Conservation (phyloP, 2,329 filamentous ascomycete genomes). For the Cladosporium sp. region DNA sequence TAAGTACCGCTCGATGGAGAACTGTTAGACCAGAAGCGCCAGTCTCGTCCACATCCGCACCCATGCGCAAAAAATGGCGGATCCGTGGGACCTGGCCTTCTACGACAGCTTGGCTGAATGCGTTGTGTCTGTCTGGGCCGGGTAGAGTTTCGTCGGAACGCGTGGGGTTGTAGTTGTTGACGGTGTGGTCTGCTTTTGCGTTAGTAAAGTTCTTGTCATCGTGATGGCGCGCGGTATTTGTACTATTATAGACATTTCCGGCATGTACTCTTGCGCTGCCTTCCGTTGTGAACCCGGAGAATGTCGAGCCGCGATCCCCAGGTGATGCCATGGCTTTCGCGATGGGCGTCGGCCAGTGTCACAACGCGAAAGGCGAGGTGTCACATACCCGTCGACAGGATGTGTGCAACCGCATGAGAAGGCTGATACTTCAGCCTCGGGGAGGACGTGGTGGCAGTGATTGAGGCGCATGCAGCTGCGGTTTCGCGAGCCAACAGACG, state of each 20-base stretch:
- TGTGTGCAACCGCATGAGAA: not conserved
- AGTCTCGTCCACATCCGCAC: too few relatives aligned
- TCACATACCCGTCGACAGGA: not conserved
- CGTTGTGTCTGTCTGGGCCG: too few relatives aligned
- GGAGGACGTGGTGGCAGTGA: not conserved
- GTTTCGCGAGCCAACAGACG: not conserved
- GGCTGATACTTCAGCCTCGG: too few relatives aligned
- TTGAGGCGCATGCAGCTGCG: not conserved
- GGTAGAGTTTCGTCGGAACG: too few relatives aligned
- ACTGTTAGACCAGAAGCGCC: too few relatives aligned
- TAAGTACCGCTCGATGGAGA: too few relatives aligned
- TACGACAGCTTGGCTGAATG: too few relatives aligned
- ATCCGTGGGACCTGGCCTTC: too few relatives aligned
- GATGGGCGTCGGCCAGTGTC: not conserved
- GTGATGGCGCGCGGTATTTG: too few relatives aligned
- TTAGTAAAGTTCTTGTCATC: not conserved
- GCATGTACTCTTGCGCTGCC: not conserved
- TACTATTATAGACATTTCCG: not conserved
- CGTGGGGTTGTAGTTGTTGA: too few relatives aligned
- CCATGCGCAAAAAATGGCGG: too few relatives aligned
- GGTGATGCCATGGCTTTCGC: not conserved
- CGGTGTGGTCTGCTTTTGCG: conserved; percentile 19
- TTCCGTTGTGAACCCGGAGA: not conserved
- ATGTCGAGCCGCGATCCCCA: not conserved
- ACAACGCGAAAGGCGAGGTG: not conserved